Evolutionary conservation across 305 asterid species (phyloP).

Genomic region (Galium porrigens): DNA sequence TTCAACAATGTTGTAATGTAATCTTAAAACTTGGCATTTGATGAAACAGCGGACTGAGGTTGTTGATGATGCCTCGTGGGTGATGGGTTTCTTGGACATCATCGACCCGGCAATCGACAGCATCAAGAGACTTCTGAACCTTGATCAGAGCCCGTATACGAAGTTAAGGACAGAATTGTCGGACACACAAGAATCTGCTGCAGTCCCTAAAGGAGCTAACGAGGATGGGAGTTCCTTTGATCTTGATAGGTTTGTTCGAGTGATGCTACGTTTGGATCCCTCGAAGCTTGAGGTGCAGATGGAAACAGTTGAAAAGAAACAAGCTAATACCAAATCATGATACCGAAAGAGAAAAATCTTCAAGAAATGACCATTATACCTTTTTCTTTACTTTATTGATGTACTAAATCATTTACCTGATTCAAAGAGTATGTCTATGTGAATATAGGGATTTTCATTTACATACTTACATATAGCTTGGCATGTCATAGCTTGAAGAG

Average conservation of each 20-base stretch:
- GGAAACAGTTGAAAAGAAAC: constrained; percentile 18
- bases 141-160: constrained; percentile 22
- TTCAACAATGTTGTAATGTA: background rate
- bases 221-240: constrained; percentile 35
- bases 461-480: background rate
- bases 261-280: constrained; percentile 49
- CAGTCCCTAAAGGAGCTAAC: constrained; percentile 8
- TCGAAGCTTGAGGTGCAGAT: constrained; percentile 42
- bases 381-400: background rate
- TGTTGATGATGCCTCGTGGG: constrained; percentile 86
- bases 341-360: background rate
- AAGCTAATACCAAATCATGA: background rate
- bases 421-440: background rate
- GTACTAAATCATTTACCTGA: background rate
- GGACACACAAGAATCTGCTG: constrained; percentile 16
- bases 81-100: constrained; percentile 83
- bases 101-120: constrained; percentile 87
- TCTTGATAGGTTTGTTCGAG: constrained; percentile 45
- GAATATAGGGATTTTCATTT: background rate
- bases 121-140: constrained; percentile 50
- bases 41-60: constrained; percentile 75
- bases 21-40: background rate
- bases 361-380: background rate
- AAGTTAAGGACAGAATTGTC: constrained; percentile 22
- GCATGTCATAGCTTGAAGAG: no score